Evolutionary conservation across 2,329 filamentous ascomycete genomes (phyloP), one percentile per base, ranked within the genome.

Genomic region (Teratosphaeriaceae sp.): DNA sequence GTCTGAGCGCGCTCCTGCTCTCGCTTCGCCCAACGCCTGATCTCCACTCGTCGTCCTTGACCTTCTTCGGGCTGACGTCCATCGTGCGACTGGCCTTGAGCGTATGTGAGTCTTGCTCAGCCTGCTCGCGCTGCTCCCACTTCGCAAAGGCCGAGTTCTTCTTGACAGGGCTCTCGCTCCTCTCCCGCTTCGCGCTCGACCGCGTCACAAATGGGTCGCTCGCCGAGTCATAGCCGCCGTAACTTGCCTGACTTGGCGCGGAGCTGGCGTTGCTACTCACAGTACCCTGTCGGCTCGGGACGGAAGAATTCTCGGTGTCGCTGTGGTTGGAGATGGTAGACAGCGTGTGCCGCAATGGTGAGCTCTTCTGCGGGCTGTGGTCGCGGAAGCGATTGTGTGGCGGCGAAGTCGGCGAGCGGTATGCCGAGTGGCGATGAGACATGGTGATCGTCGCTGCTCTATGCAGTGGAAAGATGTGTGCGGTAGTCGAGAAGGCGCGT

Each of bases 111-210:
- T 30, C 43, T 41, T 56, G 52, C 36, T 55, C 51, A 8, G 36
- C 34, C 39, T 55, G 53, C 41, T 57, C 54, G 8, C 54, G 51
- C 46, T 53, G 49, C 43, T 57, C 54, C 54, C 54, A 57, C 41
- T 55, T 50, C 19, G 54, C 54, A 29, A 57, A 57, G 2, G 50
- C 53, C 13, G 60, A 48, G 51, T 56, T 61, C 49, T 61, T 61
- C 56, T 62, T 62, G 21, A 62, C 60, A 2, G 60, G 60, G 45
- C 58, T 61, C 44, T 61, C 59, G 31, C 57, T 59, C n/a, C 60
- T 52, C 13, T 60, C 57, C 35, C 60, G 46, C 50, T 61, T 60
- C 29, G 52, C 48, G 37, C 52, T 44, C n/a, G 51, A 45, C 24
- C 52, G 51, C 20, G 47, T 54, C 43, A 61, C 38, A 46, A 61